Percentiles rank a stretch among this genome's conserved stretches.
Evolutionary conservation across 2,329 filamentous ascomycete genomes (phyloP).

Genomic region (Cryphonectria radicalis): DNA sequence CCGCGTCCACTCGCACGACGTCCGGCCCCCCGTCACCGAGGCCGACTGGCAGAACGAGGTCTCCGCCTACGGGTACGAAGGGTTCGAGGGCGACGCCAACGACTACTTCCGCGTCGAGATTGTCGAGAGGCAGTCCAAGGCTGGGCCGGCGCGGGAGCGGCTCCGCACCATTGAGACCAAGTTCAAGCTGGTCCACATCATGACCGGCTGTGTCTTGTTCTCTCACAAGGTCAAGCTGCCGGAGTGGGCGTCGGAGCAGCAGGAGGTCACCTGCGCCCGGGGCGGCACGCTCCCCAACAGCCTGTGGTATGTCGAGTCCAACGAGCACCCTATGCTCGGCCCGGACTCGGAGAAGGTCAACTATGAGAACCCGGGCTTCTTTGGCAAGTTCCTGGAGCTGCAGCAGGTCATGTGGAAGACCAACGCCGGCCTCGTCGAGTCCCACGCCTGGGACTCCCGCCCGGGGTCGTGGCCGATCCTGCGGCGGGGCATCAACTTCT

Average conservation of each 20-base stretch:
- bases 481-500: constrained; percentile 97
- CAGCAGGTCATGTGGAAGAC: constrained; percentile 99
- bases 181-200: constrained; percentile 91
- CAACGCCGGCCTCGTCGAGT: constrained; percentile 94
- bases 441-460: constrained; percentile 96
- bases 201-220: constrained; percentile 96
- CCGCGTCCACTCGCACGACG: constrained; percentile 93
- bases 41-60: constrained; percentile 95
- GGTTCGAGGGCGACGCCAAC: constrained; percentile 95
- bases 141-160: constrained; percentile 77
- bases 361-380: constrained; percentile 91
- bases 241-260: constrained; percentile 96
- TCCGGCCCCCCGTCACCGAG: constrained; percentile 83
- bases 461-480: constrained; percentile 92
- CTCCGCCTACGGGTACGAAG: constrained; percentile 95
- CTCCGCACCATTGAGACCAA: constrained; percentile 95
- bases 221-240: constrained; percentile 99
- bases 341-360: constrained; percentile 89
- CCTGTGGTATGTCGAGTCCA: constrained; percentile 94
- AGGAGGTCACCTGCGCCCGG: constrained; percentile 96
- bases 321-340: constrained; percentile 79
- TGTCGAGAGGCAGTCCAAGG: constrained; percentile 83
- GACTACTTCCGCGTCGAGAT: constrained; percentile 96
- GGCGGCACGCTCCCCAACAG: constrained; percentile 94
- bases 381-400: constrained; percentile 96